These are phyloP conservation scores for Hansenula sp. DNA, from an alignment of 1,139 yeast genomes.

Conservation along the genomic window DNA sequence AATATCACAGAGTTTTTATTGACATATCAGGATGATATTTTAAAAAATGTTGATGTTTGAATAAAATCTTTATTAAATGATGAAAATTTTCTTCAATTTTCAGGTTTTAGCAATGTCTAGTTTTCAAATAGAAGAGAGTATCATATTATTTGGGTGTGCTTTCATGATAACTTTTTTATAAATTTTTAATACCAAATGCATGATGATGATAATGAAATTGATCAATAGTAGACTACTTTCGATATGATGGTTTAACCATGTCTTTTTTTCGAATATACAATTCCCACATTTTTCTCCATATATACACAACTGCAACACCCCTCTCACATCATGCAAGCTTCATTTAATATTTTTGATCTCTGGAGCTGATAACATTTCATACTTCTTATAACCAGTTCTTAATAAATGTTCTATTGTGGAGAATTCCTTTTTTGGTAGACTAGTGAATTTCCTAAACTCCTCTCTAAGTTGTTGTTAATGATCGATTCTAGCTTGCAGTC, in stretches of 20 bases:
- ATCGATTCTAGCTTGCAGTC: no score
- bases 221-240: no score
- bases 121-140: no score
- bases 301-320: no score
- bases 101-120: no score
- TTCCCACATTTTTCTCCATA: no score
- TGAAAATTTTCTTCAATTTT: no score
- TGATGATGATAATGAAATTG: no score
- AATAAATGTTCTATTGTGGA: conserved; percentile 82
- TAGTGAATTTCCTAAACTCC: conserved; percentile 62
- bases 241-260: no score
- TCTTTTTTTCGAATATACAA: no score
- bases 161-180: not conserved
- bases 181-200: not conserved
- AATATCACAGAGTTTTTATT: conserved; percentile 76
- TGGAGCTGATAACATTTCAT: conserved; percentile 69
- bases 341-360: conserved; percentile 55
- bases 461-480: conserved; percentile 25
- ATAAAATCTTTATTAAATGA: not conserved
- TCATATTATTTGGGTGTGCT: not conserved
- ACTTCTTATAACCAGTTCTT: conserved; percentile 68
- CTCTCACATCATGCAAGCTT: not conserved
- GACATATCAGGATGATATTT: conserved; percentile 45
- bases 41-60: conserved; percentile 12
- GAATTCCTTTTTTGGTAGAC: conserved; percentile 74